Evolutionary conservation across 108 stramenopile genomes (phyloP).

Genomic region (Conticribra guillardii): DNA sequence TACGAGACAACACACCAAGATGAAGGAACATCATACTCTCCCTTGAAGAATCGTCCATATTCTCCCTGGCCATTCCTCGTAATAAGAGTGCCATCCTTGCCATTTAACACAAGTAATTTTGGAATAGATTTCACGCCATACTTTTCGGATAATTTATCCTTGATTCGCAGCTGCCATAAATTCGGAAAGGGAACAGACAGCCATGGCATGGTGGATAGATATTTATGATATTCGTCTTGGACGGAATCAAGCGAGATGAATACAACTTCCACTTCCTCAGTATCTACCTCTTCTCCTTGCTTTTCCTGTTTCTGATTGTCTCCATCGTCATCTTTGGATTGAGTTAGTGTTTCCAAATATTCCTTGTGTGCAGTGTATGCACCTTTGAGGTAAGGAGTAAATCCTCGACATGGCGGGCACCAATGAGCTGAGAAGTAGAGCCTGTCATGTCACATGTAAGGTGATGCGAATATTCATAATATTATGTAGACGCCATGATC

Average conservation of each 20-base stretch:
- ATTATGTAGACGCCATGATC: too few relatives aligned
- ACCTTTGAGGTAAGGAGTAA: slow-evolving; percentile 85
- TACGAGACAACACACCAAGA: slow-evolving; percentile 31
- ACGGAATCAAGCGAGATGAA: slow-evolving; percentile 87
- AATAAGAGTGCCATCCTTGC: slow-evolving; percentile 48
- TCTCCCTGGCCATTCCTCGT: slow-evolving; percentile 38
- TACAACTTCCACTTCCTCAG: slow-evolving; percentile 75
- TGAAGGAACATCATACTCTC: slow-evolving; percentile 21
- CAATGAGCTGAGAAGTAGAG: slow-evolving; percentile 83
- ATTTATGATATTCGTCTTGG: slow-evolving; percentile 69
- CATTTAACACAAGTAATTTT: slow-evolving; percentile 78
- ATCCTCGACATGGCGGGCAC: slow-evolving; percentile 91
- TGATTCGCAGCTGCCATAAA: slow-evolving; percentile 30
- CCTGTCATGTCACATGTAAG: slow-evolving; percentile 10
- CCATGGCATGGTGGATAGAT: slow-evolving; percentile 84
- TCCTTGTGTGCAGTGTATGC: slow-evolving; percentile 72
- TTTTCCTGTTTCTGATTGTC: slow-evolving; percentile 19
- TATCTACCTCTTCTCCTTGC: slow-evolving; percentile 51
- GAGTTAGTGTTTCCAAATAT: slow-evolving; percentile 3
- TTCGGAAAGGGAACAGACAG: slow-evolving; percentile 80
- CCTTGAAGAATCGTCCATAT: slow-evolving; percentile 41
- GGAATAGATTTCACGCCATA: slow-evolving; percentile 77
- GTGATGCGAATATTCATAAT: not conserved
- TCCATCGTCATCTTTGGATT: not conserved
- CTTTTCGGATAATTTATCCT: slow-evolving; percentile 35